Evolutionary conservation across 2,329 filamentous ascomycete genomes (phyloP), one percentile per base, ranked within the genome.

Genomic region (Calonectria honghensis): DNA sequence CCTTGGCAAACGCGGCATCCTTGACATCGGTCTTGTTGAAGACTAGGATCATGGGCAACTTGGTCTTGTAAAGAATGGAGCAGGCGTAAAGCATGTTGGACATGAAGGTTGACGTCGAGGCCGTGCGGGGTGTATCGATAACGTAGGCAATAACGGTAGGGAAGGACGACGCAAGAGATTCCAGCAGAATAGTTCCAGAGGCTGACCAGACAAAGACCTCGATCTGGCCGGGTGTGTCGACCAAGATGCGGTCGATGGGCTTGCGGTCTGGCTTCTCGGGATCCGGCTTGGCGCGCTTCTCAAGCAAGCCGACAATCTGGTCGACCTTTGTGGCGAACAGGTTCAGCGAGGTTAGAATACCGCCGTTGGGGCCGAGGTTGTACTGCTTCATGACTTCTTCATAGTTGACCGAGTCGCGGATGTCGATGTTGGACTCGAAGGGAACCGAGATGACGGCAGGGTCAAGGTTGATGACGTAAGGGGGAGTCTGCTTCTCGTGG

Each of bases 301-400:
- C 97, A 3, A 99, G 89, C 13, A 99, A 90, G 24, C 89, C 89
- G 74, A 99, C 92, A 70, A 99, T 95, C 86, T 99, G 97, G 82
- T 99, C 97, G 76, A 99, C 95, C 85, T 99, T 99, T 72, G 97
- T 99, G 52, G 96, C 95, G 85, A 99, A 99, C 32, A 99, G 91
- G 84, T 99, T 99, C 64, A 99, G 88, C 14, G 95, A 97, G 2
- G 97, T 99, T 79, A 99, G 88, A 82, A 99, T 99, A 61, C 96
- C 97, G 68, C 97, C 97, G 87, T 99, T 99, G 11, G 97, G 97
- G 0, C 97, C 97, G 0, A 99, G 91, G 83, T 98, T 98, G 86
- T 98, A 98, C 87, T 98, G 96, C 87, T 96, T 97, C 97, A 99
- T 99, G 77, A 99, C 97, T 86, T 99, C 96, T 85, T 98, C 97